Evolutionary conservation across 2,329 filamentous ascomycete genomes (phyloP), one percentile per base, ranked within the genome.

Genomic region (Canariomyces notabilis): DNA sequence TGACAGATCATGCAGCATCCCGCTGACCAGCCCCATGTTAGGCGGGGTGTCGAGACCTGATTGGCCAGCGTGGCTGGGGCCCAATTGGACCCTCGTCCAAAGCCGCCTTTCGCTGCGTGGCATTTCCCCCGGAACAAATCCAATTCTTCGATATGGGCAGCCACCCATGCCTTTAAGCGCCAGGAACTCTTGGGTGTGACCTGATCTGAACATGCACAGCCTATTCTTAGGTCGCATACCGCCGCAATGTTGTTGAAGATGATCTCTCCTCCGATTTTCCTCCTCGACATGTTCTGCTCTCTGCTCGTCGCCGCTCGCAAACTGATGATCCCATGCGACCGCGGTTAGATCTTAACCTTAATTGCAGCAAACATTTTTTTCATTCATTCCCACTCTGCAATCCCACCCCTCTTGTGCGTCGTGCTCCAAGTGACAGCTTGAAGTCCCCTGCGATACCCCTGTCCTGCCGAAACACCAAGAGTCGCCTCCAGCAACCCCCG

Each of bases 381-480:
- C n/a, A n/a, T n/a, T n/a, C n/a, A n/a, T n/a, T n/a, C n/a, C n/a
- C n/a, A n/a, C n/a, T n/a, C n/a, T n/a, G n/a, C n/a, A n/a, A n/a
- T n/a, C n/a, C n/a, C n/a, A n/a, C n/a, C n/a, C n/a, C n/a, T n/a
- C n/a, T n/a, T n/a, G n/a, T n/a, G n/a, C n/a, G n/a, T n/a, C n/a
- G n/a, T n/a, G n/a, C n/a, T n/a, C n/a, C n/a, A n/a, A n/a, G n/a
- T n/a, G n/a, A n/a, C n/a, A n/a, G n/a, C n/a, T n/a, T 12, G 8
- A 9, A 40, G n/a, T 32, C 34, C 33, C 41, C 14, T 37, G 31
- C 14, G 19, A 16, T 6, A 51, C 61, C 64, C 64, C 61, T 67
- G 64, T 60, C 58, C 50, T 57, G 55, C 51, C 64, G 66, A 68
- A 68, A 68, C 65, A 59, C 53, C 61, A 61, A 51, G 54, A n/a